These are phyloP conservation scores for Allantophomopsis cytisporea DNA, from an alignment of 2,329 filamentous ascomycete species.

Conservation along the genomic window DNA sequence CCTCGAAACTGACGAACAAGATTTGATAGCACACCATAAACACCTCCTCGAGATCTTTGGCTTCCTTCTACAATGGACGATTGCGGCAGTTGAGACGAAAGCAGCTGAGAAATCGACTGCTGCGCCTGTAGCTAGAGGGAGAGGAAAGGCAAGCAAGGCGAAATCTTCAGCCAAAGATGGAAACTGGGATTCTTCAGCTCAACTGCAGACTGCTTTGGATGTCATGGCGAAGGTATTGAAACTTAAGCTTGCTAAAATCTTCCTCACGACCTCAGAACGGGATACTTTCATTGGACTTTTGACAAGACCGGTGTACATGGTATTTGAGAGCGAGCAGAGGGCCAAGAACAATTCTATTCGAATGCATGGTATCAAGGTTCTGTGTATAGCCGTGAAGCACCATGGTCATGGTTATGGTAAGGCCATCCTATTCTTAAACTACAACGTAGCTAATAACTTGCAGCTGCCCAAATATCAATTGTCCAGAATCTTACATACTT, in stretches of 20 bases:
- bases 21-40: slow-evolving; percentile 76
- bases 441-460: slow-evolving; percentile 16
- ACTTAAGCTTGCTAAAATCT: slow-evolving; percentile 83
- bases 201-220: slow-evolving; percentile 80
- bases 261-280: slow-evolving; percentile 88
- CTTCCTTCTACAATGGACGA: slow-evolving; percentile 89
- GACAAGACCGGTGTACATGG: slow-evolving; percentile 83
- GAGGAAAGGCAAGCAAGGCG: slow-evolving; percentile 60
- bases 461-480: slow-evolving; percentile 92
- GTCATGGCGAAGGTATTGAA: slow-evolving; percentile 94
- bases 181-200: slow-evolving; percentile 76
- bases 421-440: slow-evolving; percentile 9
- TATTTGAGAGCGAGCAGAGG: slow-evolving; percentile 86
- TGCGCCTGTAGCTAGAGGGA: slow-evolving; percentile 54
- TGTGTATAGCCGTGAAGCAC: slow-evolving; percentile 94
- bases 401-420: slow-evolving; percentile 91
- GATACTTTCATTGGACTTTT: slow-evolving; percentile 91
- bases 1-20: slow-evolving; percentile 83
- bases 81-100: slow-evolving; percentile 88
- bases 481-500: slow-evolving; percentile 97
- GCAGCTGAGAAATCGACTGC: slow-evolving; percentile 77
- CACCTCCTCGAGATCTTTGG: slow-evolving; percentile 85
- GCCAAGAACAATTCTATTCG: slow-evolving; percentile 80
- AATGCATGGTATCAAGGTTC: slow-evolving; percentile 94
- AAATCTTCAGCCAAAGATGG: slow-evolving; percentile 68